These are phyloP conservation scores for Cercospora sojina DNA, from an alignment of 2,329 filamentous ascomycete species.

Conservation along the genomic window DNA sequence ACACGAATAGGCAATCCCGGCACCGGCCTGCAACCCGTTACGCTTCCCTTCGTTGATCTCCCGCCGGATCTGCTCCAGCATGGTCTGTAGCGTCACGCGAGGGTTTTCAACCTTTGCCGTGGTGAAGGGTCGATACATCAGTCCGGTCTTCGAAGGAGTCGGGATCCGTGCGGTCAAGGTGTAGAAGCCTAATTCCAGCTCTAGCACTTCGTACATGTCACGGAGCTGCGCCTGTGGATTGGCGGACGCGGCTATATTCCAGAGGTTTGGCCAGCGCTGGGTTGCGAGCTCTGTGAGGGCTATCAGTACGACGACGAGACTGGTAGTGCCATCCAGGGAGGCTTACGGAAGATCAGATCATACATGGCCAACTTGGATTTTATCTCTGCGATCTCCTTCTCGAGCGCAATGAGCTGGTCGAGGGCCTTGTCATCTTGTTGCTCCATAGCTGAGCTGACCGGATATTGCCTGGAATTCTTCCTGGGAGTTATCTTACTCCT, in stretches of 20 bases:
- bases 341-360: neutral
- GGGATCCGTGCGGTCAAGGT: no score
- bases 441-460: neutral
- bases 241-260: no score
- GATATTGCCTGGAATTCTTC: no score
- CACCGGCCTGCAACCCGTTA: neutral
- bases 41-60: neutral
- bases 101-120: neutral
- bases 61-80: neutral
- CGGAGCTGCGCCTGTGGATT: no score
- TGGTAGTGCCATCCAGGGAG: neutral
- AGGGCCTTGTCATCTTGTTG: neutral
- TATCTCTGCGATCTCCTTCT: neutral
- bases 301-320: no score
- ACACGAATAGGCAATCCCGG: neutral
- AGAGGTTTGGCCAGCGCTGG: neutral
- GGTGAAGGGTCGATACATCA: neutral
- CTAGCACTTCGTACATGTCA: no score
- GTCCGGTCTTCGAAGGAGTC: no score
- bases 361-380: neutral
- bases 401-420: neutral
- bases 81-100: neutral
- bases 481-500: no score
- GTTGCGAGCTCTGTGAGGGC: neutral
- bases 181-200: no score